Evolutionary conservation across 192 early-diverging fungal genomes (phyloP).

Genomic region (Helicostylum pulchrum): DNA sequence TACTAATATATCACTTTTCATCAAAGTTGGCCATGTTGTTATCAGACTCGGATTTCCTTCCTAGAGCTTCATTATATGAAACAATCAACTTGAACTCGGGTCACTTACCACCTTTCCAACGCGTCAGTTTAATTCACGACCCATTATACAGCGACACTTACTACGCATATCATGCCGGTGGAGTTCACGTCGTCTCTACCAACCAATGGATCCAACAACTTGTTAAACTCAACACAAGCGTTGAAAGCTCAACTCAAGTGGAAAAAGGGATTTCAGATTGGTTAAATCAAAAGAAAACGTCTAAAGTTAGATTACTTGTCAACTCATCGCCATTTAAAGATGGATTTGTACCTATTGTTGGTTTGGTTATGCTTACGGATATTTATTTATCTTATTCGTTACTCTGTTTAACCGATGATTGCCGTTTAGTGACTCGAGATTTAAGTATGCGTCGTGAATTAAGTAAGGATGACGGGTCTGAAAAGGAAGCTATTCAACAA

Average conservation of each 20-base stretch:
- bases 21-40: not conserved
- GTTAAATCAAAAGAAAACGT: conserved; percentile 32
- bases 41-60: conserved; percentile 23
- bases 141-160: conserved; percentile 58
- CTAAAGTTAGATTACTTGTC: conserved; percentile 12
- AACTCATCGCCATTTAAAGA: conserved; percentile 18
- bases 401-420: conserved; percentile 52
- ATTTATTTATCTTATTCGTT: conserved; percentile 71
- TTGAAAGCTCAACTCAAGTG: conserved; percentile 16
- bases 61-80: conserved; percentile 46
- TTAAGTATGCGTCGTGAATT: conserved; percentile 20
- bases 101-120: conserved; percentile 10
- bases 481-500: not conserved
- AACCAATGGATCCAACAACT: conserved; percentile 51
- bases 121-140: conserved; percentile 57
- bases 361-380: conserved; percentile 58
- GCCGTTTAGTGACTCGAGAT: conserved; percentile 36
- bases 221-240: conserved; percentile 19
- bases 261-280: conserved; percentile 16
- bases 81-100: conserved; percentile 41
- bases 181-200: conserved; percentile 64
- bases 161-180: conserved; percentile 67
- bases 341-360: conserved; percentile 52
- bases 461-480: not conserved
- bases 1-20: not conserved